Conservation (phyloP, 345 rosid genomes). For the Gossypium herbaceum region DNA sequence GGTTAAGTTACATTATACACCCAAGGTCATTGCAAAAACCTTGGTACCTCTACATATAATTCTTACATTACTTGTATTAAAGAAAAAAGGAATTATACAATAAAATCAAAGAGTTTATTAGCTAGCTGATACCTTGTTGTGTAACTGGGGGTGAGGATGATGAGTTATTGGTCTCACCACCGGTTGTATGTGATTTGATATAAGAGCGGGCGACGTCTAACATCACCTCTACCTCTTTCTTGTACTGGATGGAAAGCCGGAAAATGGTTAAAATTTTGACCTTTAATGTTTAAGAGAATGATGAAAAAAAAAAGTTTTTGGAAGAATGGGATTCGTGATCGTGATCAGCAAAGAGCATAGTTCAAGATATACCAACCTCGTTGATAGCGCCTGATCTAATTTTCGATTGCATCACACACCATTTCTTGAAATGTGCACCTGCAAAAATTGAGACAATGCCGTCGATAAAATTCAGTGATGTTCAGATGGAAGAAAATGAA, state of each 20-base stretch:
- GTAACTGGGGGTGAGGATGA: constrained; percentile 18
- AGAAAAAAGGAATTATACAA: background rate
- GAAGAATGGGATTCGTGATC: background rate
- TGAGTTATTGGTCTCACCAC: constrained; percentile 13
- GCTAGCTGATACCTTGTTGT: constrained; percentile 27
- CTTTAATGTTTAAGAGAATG: background rate
- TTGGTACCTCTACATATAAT: background rate
- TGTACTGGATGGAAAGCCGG: constrained; percentile 45
- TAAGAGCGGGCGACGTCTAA: constrained; percentile 35
- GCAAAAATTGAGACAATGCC: background rate
- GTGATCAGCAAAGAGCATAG: background rate
- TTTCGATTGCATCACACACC: constrained; percentile 98
- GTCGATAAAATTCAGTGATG: background rate
- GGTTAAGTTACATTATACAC: constrained; percentile 5
- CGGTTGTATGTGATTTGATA: constrained; percentile 24
- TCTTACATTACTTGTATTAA: background rate
- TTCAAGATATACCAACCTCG: constrained; percentile 52
- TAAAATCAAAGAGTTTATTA: background rate
- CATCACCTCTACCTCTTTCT: constrained; percentile 75
- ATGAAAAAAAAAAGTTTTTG: background rate
- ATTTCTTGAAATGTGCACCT: constrained; percentile 98
- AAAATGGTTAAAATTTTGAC: background rate
- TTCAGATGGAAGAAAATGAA: background rate
- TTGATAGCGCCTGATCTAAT: constrained; percentile 71
- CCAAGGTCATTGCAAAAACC: background rate